Conservation (phyloP, 768 basidiomycete species). For the Exsudoporus frostii region DNA sequence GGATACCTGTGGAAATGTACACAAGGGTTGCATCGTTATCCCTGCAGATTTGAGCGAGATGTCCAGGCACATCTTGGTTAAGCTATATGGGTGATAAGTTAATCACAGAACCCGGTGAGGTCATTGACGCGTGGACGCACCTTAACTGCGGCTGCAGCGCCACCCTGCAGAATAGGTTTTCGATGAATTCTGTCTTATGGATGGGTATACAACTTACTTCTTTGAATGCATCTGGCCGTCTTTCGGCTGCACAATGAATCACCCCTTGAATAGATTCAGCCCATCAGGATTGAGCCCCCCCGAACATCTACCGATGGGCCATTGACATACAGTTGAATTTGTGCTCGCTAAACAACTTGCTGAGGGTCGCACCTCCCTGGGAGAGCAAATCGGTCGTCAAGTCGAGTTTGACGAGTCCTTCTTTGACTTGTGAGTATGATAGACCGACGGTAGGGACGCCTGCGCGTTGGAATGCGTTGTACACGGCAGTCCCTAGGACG, state of each 20-base stretch:
- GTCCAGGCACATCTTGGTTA: constrained; percentile 72
- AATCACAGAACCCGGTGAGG: not conserved
- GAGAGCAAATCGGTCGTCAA: constrained; percentile 47
- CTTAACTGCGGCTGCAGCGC: constrained; percentile 64
- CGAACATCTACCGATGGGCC: not conserved
- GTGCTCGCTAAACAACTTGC: constrained; percentile 51
- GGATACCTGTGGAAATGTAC: constrained; percentile 87
- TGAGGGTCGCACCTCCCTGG: constrained; percentile 40
- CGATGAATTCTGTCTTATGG: not conserved
- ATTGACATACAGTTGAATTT: constrained; percentile 65
- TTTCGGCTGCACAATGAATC: constrained; percentile 93
- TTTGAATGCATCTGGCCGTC: constrained; percentile 90
- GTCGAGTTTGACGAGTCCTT: constrained; percentile 59
- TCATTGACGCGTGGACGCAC: constrained; percentile 35
- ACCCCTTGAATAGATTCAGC: constrained; percentile 51
- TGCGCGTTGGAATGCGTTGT: constrained; percentile 54
- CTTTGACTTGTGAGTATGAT: constrained; percentile 63
- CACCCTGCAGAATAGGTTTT: constrained; percentile 27
- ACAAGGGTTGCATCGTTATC: constrained; percentile 66
- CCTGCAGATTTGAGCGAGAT: constrained; percentile 66
- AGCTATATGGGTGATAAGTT: constrained; percentile 47
- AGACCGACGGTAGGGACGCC: constrained; percentile 57
- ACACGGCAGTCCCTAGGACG: constrained; percentile 80
- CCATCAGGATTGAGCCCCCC: constrained; percentile 4
- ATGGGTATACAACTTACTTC: constrained; percentile 48